These are phyloP conservation scores for Cyberlindnera petersonii DNA, from an alignment of 805 yeast species.

Conservation along the genomic window DNA sequence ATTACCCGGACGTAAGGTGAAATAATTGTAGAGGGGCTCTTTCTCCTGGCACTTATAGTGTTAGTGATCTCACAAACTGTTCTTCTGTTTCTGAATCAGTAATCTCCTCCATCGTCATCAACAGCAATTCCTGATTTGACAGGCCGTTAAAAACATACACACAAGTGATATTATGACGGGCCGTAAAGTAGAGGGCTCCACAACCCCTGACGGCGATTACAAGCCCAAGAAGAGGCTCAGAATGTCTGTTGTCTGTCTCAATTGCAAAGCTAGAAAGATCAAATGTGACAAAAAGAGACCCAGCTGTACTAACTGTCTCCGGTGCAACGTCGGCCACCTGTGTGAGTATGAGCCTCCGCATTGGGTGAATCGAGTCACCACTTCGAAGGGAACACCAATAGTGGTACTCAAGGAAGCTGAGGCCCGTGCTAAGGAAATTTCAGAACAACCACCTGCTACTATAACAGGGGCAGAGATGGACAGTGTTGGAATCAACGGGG, in stretches of 20 bases:
- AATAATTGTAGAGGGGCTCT: too few species aligned
- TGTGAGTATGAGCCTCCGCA: conserved; percentile 28
- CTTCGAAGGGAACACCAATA: conserved; percentile 13
- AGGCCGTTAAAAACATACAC: too few species aligned
- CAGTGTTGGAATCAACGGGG: not conserved
- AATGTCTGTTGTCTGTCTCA: conserved; percentile 35
- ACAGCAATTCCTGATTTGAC: too few species aligned
- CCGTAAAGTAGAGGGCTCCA: too few species aligned
- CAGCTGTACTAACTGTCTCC: conserved; percentile 31
- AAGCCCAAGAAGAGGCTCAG: conserved; percentile 32
- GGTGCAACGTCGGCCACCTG: conserved; percentile 28
- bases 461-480: not conserved
- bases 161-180: too few species aligned
- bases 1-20: too few species aligned
- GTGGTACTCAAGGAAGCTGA: conserved; percentile 7
- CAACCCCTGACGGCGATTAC: not conserved
- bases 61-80: too few species aligned
- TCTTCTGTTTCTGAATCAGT: too few species aligned
- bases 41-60: too few species aligned
- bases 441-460: not conserved
- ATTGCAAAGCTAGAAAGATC: conserved; percentile 37
- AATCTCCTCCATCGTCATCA: too few species aligned
- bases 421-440: conserved; percentile 1
- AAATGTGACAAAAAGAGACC: conserved; percentile 42
- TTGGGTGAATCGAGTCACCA: conserved; percentile 23